Evolutionary conservation across 1,284 basidiomycete species (phyloP).

Genomic region (Cutaneotrichosporon daszewskae): DNA sequence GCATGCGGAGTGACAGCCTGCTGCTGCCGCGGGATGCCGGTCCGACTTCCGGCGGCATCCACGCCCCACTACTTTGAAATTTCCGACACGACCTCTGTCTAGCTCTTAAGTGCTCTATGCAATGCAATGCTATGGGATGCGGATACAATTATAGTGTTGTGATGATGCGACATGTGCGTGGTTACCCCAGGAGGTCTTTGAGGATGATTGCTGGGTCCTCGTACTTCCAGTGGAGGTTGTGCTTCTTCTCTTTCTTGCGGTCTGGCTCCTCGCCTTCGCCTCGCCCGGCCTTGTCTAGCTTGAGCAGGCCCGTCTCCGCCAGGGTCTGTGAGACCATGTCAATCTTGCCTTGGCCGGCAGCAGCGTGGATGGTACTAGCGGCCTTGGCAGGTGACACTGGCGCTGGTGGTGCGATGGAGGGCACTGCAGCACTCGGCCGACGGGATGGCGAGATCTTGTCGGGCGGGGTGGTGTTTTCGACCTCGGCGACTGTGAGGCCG

Average conservation of each 20-base stretch:
- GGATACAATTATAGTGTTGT: too few relatives aligned
- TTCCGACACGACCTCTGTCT: too few relatives aligned
- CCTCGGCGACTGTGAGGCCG: constrained; percentile 27
- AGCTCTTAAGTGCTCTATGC: too few relatives aligned
- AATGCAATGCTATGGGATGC: too few relatives aligned
- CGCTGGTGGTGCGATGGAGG: neutral
- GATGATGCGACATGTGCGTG: too few relatives aligned
- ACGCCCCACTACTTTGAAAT: too few relatives aligned
- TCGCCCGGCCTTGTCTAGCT: constrained; percentile 37
- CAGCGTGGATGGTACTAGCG: constrained; percentile 30
- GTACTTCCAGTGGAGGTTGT: constrained; percentile 47
- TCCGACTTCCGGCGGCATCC: constrained; percentile 3
- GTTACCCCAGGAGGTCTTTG: constrained; percentile 42
- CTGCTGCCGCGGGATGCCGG: constrained; percentile 4
- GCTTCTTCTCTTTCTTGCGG: constrained; percentile 39
- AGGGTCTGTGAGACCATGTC: constrained; percentile 20
- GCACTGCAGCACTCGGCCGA: neutral
- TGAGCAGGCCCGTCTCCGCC: constrained; percentile 31
- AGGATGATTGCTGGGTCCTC: constrained; percentile 47
- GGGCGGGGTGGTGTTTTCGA: constrained; percentile 11
- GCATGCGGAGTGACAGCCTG: constrained; percentile 1
- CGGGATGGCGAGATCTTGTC: neutral
- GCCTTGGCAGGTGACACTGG: constrained; percentile 20
- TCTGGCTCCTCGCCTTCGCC: constrained; percentile 24
- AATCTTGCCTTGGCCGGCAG: constrained; percentile 28